Evolutionary conservation across 2,329 filamentous ascomycete species (phyloP).

Genomic region (Epichloe hybrida): DNA sequence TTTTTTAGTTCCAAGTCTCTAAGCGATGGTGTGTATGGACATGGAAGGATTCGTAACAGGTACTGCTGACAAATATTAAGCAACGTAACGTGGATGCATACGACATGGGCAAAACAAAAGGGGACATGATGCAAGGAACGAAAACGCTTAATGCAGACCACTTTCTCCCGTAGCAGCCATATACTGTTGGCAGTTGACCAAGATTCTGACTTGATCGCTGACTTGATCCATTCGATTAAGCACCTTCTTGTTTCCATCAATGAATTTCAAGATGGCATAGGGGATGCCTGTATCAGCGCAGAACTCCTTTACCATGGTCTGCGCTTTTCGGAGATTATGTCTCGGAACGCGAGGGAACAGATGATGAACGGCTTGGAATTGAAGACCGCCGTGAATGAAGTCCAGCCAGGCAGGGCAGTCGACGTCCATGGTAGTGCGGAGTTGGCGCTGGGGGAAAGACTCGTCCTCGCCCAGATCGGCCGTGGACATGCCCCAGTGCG

Average conservation of each 20-base stretch:
- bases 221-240: slow-evolving; percentile 39
- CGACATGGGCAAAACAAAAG: background rate
- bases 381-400: slow-evolving; percentile 57
- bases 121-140: background rate
- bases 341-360: slow-evolving; percentile 54
- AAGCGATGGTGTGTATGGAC: too few relatives aligned
- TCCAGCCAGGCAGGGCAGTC: slow-evolving; percentile 61
- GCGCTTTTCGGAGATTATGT: slow-evolving; percentile 50
- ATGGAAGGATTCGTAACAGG: too few relatives aligned
- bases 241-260: slow-evolving; percentile 46
- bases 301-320: slow-evolving; percentile 47
- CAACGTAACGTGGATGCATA: too few relatives aligned
- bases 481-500: slow-evolving; percentile 60
- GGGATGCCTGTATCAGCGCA: slow-evolving; percentile 50
- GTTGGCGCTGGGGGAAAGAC: slow-evolving; percentile 52
- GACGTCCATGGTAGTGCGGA: slow-evolving; percentile 62
- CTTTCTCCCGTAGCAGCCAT: slow-evolving; percentile 35
- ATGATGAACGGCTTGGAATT: slow-evolving; percentile 62
- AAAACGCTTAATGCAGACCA: slow-evolving; percentile 16
- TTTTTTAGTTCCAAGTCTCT: too few relatives aligned
- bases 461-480: slow-evolving; percentile 49
- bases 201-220: slow-evolving; percentile 43
- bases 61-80: too few relatives aligned
- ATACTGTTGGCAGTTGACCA: slow-evolving; percentile 42
- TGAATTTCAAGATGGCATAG: slow-evolving; percentile 48